These are phyloP conservation scores for Scutellaria barbata DNA, from an alignment of 257 asterid species.

Conservation along the genomic window DNA sequence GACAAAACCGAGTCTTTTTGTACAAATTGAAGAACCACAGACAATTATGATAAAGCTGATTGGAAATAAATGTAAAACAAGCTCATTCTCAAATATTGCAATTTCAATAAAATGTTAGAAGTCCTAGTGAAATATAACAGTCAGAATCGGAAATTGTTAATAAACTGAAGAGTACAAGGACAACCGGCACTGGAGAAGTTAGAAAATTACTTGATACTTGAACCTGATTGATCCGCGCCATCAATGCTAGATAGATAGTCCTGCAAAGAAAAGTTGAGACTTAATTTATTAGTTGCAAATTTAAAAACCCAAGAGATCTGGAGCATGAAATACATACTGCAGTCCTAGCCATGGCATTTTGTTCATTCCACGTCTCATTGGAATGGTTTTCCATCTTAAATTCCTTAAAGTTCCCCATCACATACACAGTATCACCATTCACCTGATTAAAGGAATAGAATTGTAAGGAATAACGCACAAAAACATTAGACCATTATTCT, in stretches of 20 bases:
- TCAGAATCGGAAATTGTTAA: not conserved
- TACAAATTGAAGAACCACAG: too few species aligned
- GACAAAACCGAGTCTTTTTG: too few species aligned
- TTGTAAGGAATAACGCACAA: not conserved
- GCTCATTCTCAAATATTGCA: too few species aligned
- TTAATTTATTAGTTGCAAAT: conserved; percentile 3
- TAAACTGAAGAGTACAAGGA: conserved; percentile 16
- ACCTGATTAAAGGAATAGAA: conserved; percentile 51
- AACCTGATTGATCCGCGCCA: conserved; percentile 45
- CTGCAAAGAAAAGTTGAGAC: conserved; percentile 48
- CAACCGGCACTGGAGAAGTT: conserved; percentile 11
- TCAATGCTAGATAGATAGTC: conserved; percentile 78
- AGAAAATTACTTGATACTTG: conserved; percentile 67
- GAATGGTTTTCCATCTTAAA: conserved; percentile 75
- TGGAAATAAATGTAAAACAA: too few species aligned
- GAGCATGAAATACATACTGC: conserved; percentile 58
- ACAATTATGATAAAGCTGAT: too few species aligned
- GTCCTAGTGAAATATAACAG: not conserved
- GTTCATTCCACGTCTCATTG: conserved; percentile 79
- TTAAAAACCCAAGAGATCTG: conserved; percentile 6
- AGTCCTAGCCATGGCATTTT: conserved; percentile 69
- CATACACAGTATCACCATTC: conserved; percentile 83
- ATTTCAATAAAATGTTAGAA: not conserved
- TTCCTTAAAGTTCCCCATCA: conserved; percentile 84
- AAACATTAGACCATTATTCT: conserved; percentile 8